Percentiles rank a stretch among this genome's conserved stretches.
Conservation (phyloP, 306 rosid genomes). For the Dalbergia cultrata region DNA sequence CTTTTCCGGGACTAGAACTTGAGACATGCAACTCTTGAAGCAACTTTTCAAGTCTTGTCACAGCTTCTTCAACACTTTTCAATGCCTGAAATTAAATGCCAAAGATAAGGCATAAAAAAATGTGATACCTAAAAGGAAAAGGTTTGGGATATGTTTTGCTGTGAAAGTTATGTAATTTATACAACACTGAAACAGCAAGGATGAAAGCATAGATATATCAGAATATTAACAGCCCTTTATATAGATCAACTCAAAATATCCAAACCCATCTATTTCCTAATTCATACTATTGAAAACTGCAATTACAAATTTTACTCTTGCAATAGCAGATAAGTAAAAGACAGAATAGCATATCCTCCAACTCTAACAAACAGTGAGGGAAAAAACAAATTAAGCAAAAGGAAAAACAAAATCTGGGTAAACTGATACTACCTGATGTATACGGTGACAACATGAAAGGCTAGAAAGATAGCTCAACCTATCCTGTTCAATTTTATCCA, state of each 20-base stretch:
- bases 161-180: constrained; percentile 8
- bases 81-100: constrained; percentile 72
- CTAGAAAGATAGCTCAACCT: constrained; percentile 1
- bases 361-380: too few species aligned
- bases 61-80: constrained; percentile 91
- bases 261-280: background rate
- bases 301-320: too few species aligned
- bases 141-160: constrained; percentile 9
- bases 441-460: background rate
- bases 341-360: too few species aligned
- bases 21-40: constrained; percentile 92
- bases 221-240: too few species aligned
- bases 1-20: constrained; percentile 84
- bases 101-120: constrained; percentile 42
- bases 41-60: constrained; percentile 86
- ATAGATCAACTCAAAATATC: background rate
- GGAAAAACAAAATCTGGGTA: background rate
- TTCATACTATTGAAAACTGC: background rate
- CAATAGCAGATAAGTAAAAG: too few species aligned
- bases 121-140: constrained; percentile 29
- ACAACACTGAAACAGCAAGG: constrained; percentile 20
- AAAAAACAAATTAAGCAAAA: background rate
- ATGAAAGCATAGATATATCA: background rate
- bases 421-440: background rate
- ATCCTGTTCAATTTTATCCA: background rate